Base-by-base conservation (phyloP, 108 stramenopile species). In the Nitzschia sp. region DNA sequence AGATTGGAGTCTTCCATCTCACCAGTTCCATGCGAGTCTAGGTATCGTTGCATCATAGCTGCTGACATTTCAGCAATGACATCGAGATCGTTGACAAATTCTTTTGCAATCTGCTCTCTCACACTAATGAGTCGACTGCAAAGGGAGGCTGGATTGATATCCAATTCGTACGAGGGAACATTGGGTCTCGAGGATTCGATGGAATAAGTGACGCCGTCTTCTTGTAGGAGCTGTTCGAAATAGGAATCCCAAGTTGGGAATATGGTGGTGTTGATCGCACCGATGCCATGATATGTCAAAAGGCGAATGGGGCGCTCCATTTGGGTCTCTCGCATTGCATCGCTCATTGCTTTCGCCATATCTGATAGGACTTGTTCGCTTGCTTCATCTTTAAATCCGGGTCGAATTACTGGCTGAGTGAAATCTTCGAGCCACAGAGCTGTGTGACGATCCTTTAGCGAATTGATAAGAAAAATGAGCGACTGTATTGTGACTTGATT, bases 221-320 rank as follows among this genome's bases (percentile, higher is more conserved):
- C 54, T 53, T 87, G 58, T 5, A 90, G 68, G 44, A 89, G 50
- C 32, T 69, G 15, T 46, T 50, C 75, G 50, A 93, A 93, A 57
- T 85, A 93, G n/a, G 75, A 69, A 44, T 88, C 86, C 91, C 88
- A 93, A n/a, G 82, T 58, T 21, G 85, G 88, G 50, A 87, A 92
- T 0, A 60, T 68, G 15, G 85, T 87, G 16, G 76, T 82, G 53
- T 92, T 87, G 33, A 89, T 59, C 9, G 85, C 86, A 28, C 70
- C 80, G 0, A 85, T 53, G 27, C 91, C 91, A 62, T 92, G 91
- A 53, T 87, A 89, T 17, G 50, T 66, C 33, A 86, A 54, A 33
- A 89, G 52, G 55, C 80, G 74, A 64, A 73, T 80, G 16, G 27
- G 17, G 30, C 58, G 45, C 44, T 58, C 67, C 13, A 45, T 60